Percentiles rank a stretch among this genome's conserved stretches.
Conservation (phyloP, 306 rosid species). For the Prunus armeniaca region DNA sequence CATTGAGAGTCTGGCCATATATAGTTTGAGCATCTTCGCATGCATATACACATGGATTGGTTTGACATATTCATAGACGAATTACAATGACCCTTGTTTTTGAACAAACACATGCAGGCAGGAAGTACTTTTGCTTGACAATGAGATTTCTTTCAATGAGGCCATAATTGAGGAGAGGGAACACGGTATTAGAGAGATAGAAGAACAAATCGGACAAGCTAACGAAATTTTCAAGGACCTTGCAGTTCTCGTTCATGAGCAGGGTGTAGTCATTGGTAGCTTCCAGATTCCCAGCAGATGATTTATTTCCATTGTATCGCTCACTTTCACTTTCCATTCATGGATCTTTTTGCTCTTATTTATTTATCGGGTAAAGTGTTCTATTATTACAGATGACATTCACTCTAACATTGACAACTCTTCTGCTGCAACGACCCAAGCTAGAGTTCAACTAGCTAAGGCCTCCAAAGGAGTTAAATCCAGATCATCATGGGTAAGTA, state of each 20-base stretch:
- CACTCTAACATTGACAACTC: conserved; percentile 61
- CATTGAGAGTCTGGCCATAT: not conserved
- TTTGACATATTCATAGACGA: not conserved
- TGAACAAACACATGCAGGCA: conserved; percentile 50
- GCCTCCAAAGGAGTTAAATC: conserved; percentile 66
- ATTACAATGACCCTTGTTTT: conserved; percentile 2
- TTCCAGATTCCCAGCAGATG: not conserved
- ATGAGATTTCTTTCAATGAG: conserved; percentile 72
- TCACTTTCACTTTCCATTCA: conserved; percentile 1
- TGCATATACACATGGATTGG: not conserved
- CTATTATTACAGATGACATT: conserved; percentile 56
- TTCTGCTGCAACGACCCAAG: conserved; percentile 54
- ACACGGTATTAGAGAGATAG: conserved; percentile 64
- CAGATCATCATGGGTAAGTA: conserved; percentile 59
- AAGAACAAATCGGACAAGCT: conserved; percentile 72
- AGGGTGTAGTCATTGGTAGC: conserved; percentile 73
- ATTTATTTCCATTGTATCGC: conserved; percentile 19
- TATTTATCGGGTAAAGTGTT: not conserved
- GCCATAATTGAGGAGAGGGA: conserved; percentile 89
- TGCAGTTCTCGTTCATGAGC: conserved; percentile 84
- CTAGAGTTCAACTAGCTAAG: conserved; percentile 53
- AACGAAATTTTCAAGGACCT: conserved; percentile 79
- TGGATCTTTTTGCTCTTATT: conserved; percentile 6
- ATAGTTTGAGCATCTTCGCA: not conserved
- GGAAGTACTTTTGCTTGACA: conserved; percentile 54